Evolutionary conservation across 441 rosid genomes (phyloP).

Genomic region (Metrosideros polymorpha): DNA sequence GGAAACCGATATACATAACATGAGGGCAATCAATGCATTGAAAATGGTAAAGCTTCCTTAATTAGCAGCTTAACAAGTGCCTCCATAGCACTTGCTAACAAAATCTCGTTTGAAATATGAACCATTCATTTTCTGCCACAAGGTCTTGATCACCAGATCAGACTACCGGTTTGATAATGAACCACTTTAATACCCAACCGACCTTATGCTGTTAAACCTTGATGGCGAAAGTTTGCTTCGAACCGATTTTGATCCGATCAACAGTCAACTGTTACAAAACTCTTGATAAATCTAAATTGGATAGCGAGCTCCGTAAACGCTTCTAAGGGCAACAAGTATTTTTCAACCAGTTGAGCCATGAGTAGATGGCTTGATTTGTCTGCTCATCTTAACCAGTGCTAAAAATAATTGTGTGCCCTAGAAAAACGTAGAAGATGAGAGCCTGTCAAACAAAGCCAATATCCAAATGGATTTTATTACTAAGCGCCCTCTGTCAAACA

Average conservation of each 20-base stretch:
- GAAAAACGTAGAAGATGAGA: too few species aligned
- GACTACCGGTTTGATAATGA: background rate
- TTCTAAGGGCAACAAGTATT: background rate
- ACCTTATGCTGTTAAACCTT: background rate
- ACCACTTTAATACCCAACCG: background rate
- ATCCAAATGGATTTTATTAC: background rate
- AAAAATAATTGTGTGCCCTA: too few species aligned
- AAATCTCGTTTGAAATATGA: background rate
- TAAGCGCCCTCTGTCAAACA: background rate
- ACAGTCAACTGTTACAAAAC: background rate
- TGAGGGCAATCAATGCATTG: fast-evolving
- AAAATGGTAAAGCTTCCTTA: background rate
- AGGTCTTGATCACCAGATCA: background rate
- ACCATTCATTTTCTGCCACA: background rate
- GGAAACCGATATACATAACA: background rate
- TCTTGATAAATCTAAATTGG: background rate
- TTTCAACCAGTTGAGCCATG: too few species aligned
- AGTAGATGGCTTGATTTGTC: too few species aligned
- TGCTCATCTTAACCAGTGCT: too few species aligned
- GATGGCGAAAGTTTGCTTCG: background rate
- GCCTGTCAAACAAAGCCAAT: background rate
- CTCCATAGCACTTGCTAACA: background rate
- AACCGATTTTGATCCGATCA: background rate
- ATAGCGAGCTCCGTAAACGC: background rate
- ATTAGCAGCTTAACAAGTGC: background rate